phyloP scores from a whole-genome alignment of 2,329 filamentous ascomycete genomes.

The Talaromyces rugulosus region DNA sequence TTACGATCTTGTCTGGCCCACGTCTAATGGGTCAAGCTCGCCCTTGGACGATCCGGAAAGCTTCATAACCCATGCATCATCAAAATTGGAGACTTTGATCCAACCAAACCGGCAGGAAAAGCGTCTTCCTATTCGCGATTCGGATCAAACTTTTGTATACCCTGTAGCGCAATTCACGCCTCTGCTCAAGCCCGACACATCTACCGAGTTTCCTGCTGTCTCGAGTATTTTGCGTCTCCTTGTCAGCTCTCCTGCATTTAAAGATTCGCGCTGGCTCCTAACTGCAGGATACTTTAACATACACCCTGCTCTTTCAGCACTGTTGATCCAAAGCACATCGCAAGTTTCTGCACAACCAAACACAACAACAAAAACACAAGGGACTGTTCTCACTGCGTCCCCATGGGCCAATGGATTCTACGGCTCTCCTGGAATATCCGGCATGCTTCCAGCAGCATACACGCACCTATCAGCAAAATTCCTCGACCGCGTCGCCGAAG shows the following conservation, averaged over 20 bases:
- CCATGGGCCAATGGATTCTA: slow-evolving; percentile 96
- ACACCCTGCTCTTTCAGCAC: slow-evolving; percentile 72
- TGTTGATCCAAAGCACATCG: slow-evolving; percentile 68
- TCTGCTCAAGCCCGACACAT: slow-evolving; percentile 71
- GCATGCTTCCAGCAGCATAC: slow-evolving; percentile 87
- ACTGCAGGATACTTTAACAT: slow-evolving; percentile 99
- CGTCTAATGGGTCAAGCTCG: slow-evolving; percentile 66
- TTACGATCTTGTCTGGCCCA: slow-evolving; percentile 67
- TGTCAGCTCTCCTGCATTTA: slow-evolving; percentile 55
- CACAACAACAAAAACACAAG: slow-evolving; percentile 43
- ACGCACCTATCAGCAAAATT: slow-evolving; percentile 83
- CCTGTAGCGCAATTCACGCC: slow-evolving; percentile 85
- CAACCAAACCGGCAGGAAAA: slow-evolving; percentile 41
- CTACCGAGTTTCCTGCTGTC: slow-evolving; percentile 82
- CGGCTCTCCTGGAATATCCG: slow-evolving; percentile 78
- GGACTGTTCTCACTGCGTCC: slow-evolving; percentile 85
- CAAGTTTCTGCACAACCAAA: slow-evolving; percentile 20
- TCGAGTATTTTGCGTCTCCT: slow-evolving; percentile 69
- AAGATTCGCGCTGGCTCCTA: slow-evolving; percentile 81
- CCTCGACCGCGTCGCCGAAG: slow-evolving; percentile 57
- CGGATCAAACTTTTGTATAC: slow-evolving; percentile 71
- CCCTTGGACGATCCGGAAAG: slow-evolving; percentile 66
- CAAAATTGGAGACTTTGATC: slow-evolving; percentile 63
- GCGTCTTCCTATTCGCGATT: slow-evolving; percentile 25
- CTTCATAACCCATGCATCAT: slow-evolving; percentile 67